Base-by-base conservation (phyloP, 352 stramenopile genomes). In the Globisporangium yorkense region DNA sequence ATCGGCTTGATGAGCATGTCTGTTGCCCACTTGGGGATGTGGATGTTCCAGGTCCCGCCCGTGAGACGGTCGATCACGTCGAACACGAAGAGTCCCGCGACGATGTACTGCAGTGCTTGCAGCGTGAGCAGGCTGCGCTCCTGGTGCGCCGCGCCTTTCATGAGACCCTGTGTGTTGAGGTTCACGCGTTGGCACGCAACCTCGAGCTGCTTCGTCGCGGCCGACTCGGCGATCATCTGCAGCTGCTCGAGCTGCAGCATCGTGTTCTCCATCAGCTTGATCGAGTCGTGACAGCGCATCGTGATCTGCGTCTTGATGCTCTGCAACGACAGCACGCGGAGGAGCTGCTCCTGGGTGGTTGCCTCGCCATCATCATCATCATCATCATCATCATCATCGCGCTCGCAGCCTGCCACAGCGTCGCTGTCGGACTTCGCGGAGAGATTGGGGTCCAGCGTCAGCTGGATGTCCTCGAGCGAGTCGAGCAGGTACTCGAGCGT, bases 401-500 rank as follows among this genome's bases (percentile, higher is more conserved):
- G 29, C 8, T 43, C 44, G 49, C 40, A n/a, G n/a, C 35, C 45
- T n/a, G 45, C 24, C 20, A 4, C 20, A 18, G 0, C 44, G 9
- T 50, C 35, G 10, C 9, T 15, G 12, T 41, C 35, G 4, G 35
- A 41, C 9, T 9, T 41, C 35, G 35, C 2, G 9, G 35, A 15
- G 8, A 43, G 45, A 15, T 5, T 10, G 20, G 47, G 47, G 9
- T 62, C 50, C 12, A 37, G 37, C 0, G 48, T 31, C 40, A 62
- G 43, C 47, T 84, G 61, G 7, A 89, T 69, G n/a, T 97, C 90
- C 39, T 98, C 87, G 6, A 99, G 77, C 24, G 94, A 97, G 65
- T 99, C 96, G 13, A 94, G 71, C 20, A 99, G 71, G 55, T 98
- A 99, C 59, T 94, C 91, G 51, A 99, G 82, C 20, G 97, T 98